Percentiles rank a stretch among this genome's conserved stretches.
Evolutionary conservation across 371 early-diverging fungal species (phyloP).

Genomic region (Blakeslea trispora): DNA sequence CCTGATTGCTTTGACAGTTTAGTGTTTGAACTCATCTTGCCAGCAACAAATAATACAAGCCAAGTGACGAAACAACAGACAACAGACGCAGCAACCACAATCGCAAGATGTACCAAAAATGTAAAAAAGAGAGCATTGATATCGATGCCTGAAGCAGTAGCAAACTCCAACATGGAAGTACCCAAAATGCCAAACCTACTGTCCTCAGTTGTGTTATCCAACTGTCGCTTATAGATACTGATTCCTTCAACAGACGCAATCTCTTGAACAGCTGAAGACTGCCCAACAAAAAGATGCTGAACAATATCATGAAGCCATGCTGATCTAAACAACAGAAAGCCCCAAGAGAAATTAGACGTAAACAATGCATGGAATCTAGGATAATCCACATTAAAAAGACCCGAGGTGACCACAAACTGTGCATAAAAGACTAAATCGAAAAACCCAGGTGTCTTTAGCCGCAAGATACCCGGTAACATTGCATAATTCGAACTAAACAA

Average conservation of each 20-base stretch:
- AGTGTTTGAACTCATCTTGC: neutral
- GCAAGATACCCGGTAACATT: constrained; percentile 47
- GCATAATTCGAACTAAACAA: constrained; percentile 56
- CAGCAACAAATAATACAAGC: constrained; percentile 9
- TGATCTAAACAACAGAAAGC: constrained; percentile 41
- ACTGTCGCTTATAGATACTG: constrained; percentile 22
- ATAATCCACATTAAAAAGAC: constrained; percentile 53
- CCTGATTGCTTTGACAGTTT: neutral
- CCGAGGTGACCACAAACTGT: constrained; percentile 55
- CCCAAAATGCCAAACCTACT: constrained; percentile 26
- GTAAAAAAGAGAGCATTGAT: constrained; percentile 47
- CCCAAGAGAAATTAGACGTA: constrained; percentile 59
- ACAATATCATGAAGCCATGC: constrained; percentile 20
- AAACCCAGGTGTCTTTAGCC: constrained; percentile 58
- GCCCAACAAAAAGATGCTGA: constrained; percentile 1
- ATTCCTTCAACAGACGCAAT: constrained; percentile 11
- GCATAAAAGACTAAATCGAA: constrained; percentile 57
- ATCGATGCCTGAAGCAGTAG: constrained; percentile 44
- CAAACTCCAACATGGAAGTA: constrained; percentile 45
- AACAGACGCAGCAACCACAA: constrained; percentile 32
- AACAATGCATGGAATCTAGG: constrained; percentile 56
- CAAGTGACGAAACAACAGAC: constrained; percentile 22
- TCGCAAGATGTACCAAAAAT: constrained; percentile 27
- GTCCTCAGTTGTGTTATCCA: neutral
- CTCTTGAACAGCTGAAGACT: neutral